Evolutionary conservation across 2,329 filamentous ascomycete species (phyloP), one percentile per base, ranked within the genome.

Genomic region (Remersonia thermophila): DNA sequence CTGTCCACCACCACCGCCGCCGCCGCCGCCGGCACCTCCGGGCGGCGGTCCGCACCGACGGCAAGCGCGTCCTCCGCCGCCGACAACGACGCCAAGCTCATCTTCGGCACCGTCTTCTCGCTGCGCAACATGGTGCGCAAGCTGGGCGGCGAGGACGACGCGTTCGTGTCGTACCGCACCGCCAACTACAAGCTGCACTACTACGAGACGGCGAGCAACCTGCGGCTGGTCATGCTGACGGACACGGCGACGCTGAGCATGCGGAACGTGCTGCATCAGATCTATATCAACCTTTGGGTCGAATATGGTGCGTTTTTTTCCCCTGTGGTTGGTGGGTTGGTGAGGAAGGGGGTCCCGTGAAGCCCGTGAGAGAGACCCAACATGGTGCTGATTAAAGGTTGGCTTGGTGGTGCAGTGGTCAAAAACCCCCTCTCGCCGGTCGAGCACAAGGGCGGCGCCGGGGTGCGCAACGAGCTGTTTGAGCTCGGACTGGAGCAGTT

Each of bases 161-260:
- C 83, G 55, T 98, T 98, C 60, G 81, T 98, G 50, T 85, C 80
- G 49, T 98, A 83, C 63, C 82, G 85, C 50, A 98, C 91, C 36
- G 83, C 73, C 48, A 82, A 94, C 61, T 98, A 98, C 70, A 95
- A 95, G 64, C 73, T 98, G 51, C 91, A 98, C 64, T 98, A 93
- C 67, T 98, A 95, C 69, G 91, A 98, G 67, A 96, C 91, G 10
- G 86, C 87, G 1, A 91, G 86, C 35, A 93, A 84, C 57, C 78
- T 93, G 60, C 93, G 94, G 55, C 93, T 96, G 55, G 86, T 95
- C 55, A 84, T 98, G 79, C 69, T 96, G 54, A 96, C 91, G 16
- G 91, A 96, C 61, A 83, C 83, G 27, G 81, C 77, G 47, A 83
- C 84, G 39, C 73, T 82, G 47, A 95, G 86, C 60, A 89, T 98